Conservation (phyloP, 352 stramenopile species). For the Phytophthora sp. region DNA sequence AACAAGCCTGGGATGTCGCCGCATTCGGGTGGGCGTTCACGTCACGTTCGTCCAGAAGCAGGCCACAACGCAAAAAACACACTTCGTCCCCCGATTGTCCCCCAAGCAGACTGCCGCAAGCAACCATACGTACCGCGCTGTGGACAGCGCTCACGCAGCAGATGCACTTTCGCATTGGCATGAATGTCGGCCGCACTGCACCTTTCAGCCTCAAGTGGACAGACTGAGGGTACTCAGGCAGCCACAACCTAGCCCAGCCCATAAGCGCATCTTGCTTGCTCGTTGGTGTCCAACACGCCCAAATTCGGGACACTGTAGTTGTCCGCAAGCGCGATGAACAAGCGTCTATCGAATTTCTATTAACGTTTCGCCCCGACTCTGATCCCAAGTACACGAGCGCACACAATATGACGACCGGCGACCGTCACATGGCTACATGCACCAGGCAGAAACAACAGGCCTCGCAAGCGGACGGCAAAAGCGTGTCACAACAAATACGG, state of each 20-base stretch:
- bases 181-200: no score
- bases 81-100: not conserved
- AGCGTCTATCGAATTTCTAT: constrained; percentile 9
- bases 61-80: not conserved
- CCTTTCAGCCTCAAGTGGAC: not conserved
- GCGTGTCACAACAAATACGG: no score
- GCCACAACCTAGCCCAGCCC: not conserved
- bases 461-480: no score
- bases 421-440: constrained; percentile 9
- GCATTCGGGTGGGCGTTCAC: constrained; percentile 1
- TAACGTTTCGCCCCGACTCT: constrained; percentile 11
- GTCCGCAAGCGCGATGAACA: not conserved
- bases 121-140: no score
- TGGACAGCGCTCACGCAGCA: no score
- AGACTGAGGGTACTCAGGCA: not conserved
- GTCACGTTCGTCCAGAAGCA: no score
- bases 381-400: constrained; percentile 1
- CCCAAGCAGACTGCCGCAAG: no score
- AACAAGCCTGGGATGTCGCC: constrained; percentile 1
- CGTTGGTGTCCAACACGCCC: constrained; percentile 1
- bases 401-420: not conserved
- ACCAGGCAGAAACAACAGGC: no score
- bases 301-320: not conserved
- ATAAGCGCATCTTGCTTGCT: constrained; percentile 9
- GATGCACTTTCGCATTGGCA: no score